Percentiles rank a stretch among this genome's conserved stretches.
Evolutionary conservation across 768 basidiomycete genomes (phyloP).

Genomic region (Panellus pusillus): DNA sequence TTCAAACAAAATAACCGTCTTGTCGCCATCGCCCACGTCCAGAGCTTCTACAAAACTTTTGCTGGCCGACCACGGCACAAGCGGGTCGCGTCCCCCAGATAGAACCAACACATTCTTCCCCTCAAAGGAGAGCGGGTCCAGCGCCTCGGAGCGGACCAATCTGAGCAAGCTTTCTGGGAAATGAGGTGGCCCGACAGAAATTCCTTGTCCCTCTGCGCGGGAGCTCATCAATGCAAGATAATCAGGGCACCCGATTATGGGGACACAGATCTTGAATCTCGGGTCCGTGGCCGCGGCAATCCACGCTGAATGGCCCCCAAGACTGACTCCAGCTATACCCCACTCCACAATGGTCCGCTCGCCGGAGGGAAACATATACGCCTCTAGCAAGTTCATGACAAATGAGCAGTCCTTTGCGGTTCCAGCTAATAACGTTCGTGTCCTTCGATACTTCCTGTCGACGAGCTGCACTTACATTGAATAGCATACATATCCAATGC

Average conservation of each 20-base stretch:
- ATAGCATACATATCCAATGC: constrained; percentile 53
- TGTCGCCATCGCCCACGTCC: constrained; percentile 56
- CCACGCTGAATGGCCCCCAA: constrained; percentile 89
- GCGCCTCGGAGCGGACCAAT: constrained; percentile 48
- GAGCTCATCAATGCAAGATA: constrained; percentile 54
- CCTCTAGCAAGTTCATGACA: constrained; percentile 76
- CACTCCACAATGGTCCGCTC: constrained; percentile 65
- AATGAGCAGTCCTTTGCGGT: constrained; percentile 76
- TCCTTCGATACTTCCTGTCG: background rate
- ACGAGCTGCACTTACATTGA: constrained; percentile 32
- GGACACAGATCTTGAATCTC: constrained; percentile 29
- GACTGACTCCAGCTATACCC: constrained; percentile 72
- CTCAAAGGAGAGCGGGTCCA: constrained; percentile 56
- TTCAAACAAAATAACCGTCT: constrained; percentile 53
- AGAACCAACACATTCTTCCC: constrained; percentile 76
- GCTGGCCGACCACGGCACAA: constrained; percentile 68
- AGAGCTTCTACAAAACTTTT: constrained; percentile 55
- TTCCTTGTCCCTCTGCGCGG: constrained; percentile 48
- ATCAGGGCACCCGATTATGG: constrained; percentile 73
- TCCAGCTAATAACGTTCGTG: constrained; percentile 42
- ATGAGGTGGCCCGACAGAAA: constrained; percentile 50
- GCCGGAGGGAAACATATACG: constrained; percentile 68
- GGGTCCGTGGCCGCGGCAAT: constrained; percentile 44
- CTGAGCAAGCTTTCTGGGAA: constrained; percentile 55
- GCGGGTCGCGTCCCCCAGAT: constrained; percentile 59